These are phyloP conservation scores for Bipolaris cookei DNA, from an alignment of 2,329 filamentous ascomycete genomes.

Conservation along the genomic window DNA sequence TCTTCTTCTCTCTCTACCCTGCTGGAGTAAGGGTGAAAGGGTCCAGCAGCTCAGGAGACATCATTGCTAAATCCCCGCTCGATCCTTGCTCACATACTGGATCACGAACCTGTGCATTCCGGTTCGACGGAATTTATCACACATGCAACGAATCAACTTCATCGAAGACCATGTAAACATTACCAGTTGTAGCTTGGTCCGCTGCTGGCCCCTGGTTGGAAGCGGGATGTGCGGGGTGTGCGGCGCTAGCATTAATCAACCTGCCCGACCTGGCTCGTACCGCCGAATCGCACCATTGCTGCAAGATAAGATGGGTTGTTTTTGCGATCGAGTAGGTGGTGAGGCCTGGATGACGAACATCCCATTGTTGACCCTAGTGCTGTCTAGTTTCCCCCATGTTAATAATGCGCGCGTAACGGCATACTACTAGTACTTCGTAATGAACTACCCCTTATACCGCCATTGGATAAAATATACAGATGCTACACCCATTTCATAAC, in stretches of 20 bases:
- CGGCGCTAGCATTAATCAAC: conserved; percentile 2
- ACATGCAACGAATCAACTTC: conserved; percentile 7
- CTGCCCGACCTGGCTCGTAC: not conserved
- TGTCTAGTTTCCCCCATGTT: no score
- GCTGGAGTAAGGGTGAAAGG: not conserved
- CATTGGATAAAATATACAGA: not conserved
- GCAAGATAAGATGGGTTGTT: not conserved
- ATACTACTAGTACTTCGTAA: not conserved
- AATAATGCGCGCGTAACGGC: no score
- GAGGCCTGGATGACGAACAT: not conserved
- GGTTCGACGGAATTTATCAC: not conserved
- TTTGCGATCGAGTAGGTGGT: not conserved
- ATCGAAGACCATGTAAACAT: not conserved
- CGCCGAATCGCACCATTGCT: not conserved
- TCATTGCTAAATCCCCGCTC: not conserved
- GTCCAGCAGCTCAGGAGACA: not conserved
- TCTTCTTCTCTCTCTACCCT: not conserved
- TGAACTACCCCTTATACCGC: no score
- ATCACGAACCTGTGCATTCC: not conserved
- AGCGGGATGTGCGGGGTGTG: conserved; percentile 1
- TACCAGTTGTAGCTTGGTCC: conserved; percentile 1
- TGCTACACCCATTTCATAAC: not conserved
- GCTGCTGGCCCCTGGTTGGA: conserved; percentile 6
- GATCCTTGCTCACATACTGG: not conserved
- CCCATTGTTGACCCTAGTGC: not conserved